Base-by-base conservation (phyloP, 148 eudicot genomes). In the Vaccinium corymbosum region DNA sequence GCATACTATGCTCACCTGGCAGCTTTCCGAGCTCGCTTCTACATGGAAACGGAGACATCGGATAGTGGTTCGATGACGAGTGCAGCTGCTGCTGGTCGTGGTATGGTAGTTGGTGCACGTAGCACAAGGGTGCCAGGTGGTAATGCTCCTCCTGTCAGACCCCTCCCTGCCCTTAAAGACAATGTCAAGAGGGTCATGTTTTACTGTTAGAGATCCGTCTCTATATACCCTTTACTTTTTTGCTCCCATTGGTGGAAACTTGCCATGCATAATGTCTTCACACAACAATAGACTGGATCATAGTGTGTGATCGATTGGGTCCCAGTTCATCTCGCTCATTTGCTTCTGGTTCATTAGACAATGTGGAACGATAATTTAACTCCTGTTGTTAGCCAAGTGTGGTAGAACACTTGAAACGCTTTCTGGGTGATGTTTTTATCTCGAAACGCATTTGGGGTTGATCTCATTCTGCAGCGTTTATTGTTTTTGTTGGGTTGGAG, bases 1-100 rank as follows among this genome's bases (percentile, higher is more conserved):
- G 96, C 96, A 29, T 93, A 93, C 83, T 92, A 93, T 85, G 95
- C 95, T 52, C 95, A 93, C 88, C 87, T 93, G 35, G 95, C 95
- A 81, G 95, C 95, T 70, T 93, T 92, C 85, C 89, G 95, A 13
- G 95, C 95, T 7, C 92, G 95, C 1, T 92, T 92, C 80, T 93
- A 93, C 82, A 90, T 93, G 94, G 94, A 92, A 83, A 93, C 94
- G 4, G 91, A 90, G 83, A 92, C 90, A 62, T 90, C 94, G 0
- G 94, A 92, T 50, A 88, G 93, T 51, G 93, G 94, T 27, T 92
- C 94, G 12, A 87, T 90, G 92, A 86, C 88, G 0, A 90, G 94
- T 53, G 88, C 88, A 55, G 90, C 89, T 68, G 88, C 79, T 70
- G 89, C 89, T 25, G 88, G 92, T 35, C 90, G 90, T 29, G 90